These are phyloP conservation scores for Gloeopeniophorella convolvens DNA, from an alignment of 768 basidiomycete species.

Conservation along the genomic window DNA sequence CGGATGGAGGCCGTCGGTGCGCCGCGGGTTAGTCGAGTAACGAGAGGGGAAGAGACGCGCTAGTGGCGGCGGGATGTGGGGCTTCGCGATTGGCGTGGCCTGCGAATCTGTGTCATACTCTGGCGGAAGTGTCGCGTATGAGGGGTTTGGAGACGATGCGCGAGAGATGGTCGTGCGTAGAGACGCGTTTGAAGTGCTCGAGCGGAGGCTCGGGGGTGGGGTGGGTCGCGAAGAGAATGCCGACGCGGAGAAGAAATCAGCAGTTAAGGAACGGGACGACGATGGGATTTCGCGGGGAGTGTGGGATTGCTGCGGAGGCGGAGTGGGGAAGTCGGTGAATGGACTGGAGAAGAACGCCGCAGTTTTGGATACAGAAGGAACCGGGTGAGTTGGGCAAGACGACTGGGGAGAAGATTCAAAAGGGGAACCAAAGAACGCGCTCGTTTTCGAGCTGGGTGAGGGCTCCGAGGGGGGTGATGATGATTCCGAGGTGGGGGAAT, in stretches of 20 bases:
- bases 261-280: slow-evolving; percentile 13
- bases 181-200: slow-evolving; percentile 17
- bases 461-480: slow-evolving; percentile 4
- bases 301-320: not conserved
- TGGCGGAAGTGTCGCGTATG: not conserved
- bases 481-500: slow-evolving; percentile 8
- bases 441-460: slow-evolving; percentile 17
- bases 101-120: slow-evolving; percentile 3
- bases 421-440: slow-evolving; percentile 16
- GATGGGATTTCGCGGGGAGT: slow-evolving; percentile 7
- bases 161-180: slow-evolving; percentile 13
- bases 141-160: slow-evolving; percentile 2
- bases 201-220: slow-evolving; percentile 17
- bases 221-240: slow-evolving; percentile 14
- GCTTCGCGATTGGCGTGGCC: slow-evolving; percentile 8
- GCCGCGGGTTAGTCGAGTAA: slow-evolving; percentile 7
- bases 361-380: slow-evolving; percentile 14
- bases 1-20: slow-evolving; percentile 1
- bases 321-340: slow-evolving; percentile 7
- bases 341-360: slow-evolving; percentile 19
- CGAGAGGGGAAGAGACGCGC: slow-evolving; percentile 21
- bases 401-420: slow-evolving; percentile 6
- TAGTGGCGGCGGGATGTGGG: slow-evolving; percentile 12
- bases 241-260: slow-evolving; percentile 14
- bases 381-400: slow-evolving; percentile 5